phyloP scores from a whole-genome alignment of 352 stramenopile genomes.

The Plasmopara muralis region DNA sequence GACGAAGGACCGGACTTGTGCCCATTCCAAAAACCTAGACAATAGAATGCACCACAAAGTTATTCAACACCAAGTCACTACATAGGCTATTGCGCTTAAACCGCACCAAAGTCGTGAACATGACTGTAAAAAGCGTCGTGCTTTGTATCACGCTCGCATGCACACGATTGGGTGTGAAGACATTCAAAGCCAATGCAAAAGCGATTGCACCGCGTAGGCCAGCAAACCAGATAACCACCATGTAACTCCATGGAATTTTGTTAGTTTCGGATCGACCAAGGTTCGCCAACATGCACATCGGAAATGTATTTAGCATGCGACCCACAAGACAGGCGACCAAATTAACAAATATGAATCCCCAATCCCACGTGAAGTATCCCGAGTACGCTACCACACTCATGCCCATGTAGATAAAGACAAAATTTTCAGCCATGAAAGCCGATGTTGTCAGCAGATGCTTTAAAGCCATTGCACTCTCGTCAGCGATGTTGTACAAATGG shows the following conservation, averaged over 20 bases:
- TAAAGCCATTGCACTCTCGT: slow-evolving; percentile 71
- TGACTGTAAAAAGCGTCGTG: slow-evolving; percentile 74
- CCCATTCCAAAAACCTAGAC: slow-evolving; percentile 67
- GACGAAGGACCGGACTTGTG: slow-evolving; percentile 55
- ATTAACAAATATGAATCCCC: slow-evolving; percentile 73
- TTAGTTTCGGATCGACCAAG: slow-evolving; percentile 44
- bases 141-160: slow-evolving; percentile 70
- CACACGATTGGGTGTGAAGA: slow-evolving; percentile 44
- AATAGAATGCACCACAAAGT: not conserved
- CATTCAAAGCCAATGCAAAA: slow-evolving; percentile 81
- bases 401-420: slow-evolving; percentile 84
- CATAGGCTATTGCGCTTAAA: not conserved
- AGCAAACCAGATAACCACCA: slow-evolving; percentile 90
- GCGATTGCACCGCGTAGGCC: slow-evolving; percentile 90
- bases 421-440: slow-evolving; percentile 83
- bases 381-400: slow-evolving; percentile 80
- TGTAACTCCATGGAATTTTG: slow-evolving; percentile 70
- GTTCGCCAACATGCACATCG: slow-evolving; percentile 72
- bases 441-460: slow-evolving; percentile 70
- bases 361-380: slow-evolving; percentile 78
- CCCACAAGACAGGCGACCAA: slow-evolving; percentile 57
- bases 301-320: slow-evolving; percentile 71
- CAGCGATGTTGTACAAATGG: slow-evolving; percentile 75
- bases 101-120: slow-evolving; percentile 71
- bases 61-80: slow-evolving; percentile 1